phyloP scores from a whole-genome alignment of 2,329 filamentous ascomycete genomes.

The Trichoderma atrobrunneum region DNA sequence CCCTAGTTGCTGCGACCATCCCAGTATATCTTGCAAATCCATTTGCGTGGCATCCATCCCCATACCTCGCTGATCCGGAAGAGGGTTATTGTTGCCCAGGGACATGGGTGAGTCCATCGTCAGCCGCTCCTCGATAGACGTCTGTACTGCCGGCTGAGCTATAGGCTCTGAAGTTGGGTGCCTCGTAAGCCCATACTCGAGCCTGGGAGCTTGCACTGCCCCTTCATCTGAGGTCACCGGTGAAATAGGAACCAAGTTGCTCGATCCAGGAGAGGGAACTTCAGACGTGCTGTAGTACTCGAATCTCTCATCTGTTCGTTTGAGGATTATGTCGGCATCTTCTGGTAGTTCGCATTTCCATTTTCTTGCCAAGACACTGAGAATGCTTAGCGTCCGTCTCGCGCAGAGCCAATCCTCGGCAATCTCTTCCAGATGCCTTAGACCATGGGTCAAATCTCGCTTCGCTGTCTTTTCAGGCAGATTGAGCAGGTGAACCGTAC shows the following conservation, averaged over 20 bases:
- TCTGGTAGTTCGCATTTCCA: slow-evolving; percentile 86
- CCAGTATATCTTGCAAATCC: slow-evolving; percentile 27
- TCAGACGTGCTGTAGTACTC: slow-evolving; percentile 66
- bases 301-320: slow-evolving; percentile 75
- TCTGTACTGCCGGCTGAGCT: slow-evolving; percentile 18
- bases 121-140: slow-evolving; percentile 19
- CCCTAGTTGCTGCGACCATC: slow-evolving; percentile 24
- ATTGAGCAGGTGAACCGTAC: slow-evolving; percentile 91
- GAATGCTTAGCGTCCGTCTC: slow-evolving; percentile 76
- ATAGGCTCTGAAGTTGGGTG: slow-evolving; percentile 33
- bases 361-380: slow-evolving; percentile 80
- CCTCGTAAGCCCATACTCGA: slow-evolving; percentile 37
- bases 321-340: slow-evolving; percentile 74
- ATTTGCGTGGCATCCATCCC: slow-evolving; percentile 24
- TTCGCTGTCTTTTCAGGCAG: slow-evolving; percentile 87
- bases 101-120: slow-evolving; percentile 19
- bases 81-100: background rate
- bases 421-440: slow-evolving; percentile 92
- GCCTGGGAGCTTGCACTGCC: slow-evolving; percentile 23
- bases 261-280: slow-evolving; percentile 52
- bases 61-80: slow-evolving; percentile 1
- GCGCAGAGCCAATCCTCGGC: slow-evolving; percentile 93
- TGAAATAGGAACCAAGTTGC: slow-evolving; percentile 29
- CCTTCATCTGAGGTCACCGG: slow-evolving; percentile 31
- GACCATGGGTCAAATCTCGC: slow-evolving; percentile 83